Evolutionary conservation across 2,329 filamentous ascomycete genomes (phyloP), one percentile per base, ranked within the genome.

Genomic region (Colletotrichum sp.): DNA sequence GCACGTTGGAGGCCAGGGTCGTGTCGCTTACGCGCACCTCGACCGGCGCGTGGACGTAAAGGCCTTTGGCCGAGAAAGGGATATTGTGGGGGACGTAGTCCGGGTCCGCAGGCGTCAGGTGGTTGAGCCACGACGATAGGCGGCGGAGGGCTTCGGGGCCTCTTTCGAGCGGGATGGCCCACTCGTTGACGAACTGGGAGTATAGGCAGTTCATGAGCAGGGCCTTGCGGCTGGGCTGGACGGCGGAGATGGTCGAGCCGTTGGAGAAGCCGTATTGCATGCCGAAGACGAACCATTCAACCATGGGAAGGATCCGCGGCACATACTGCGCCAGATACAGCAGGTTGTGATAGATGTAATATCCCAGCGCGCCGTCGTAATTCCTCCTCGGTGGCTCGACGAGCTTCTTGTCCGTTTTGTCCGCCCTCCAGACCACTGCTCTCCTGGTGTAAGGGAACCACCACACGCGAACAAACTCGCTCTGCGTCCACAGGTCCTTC

Each of bases 131-230:
- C 62, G 94, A 93, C 51, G 93, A 94, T 15, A 99, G 89, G 12
- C 97, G 92, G 36, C 87, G 89, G 57, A 99, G 90, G 9, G 95
- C 96, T 83, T 98, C 96, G 16, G 96, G 96, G 0, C 97, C 97
- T 77, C 93, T 93, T 76, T 91, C 87, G 1, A 99, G 88, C 2
- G 97, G 96, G 8, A 99, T 89, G 1, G 96, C 96, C 97, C 97
- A 99, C 82, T 99, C 97, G 82, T 99, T 98, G 77, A 99, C 97
- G 79, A 95, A 98, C 81, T 99, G 97, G n/a, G 94, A 96, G 87
- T 98, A 99, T 8, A 98, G 90, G 80, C 97, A 99, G 86, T 99
- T 97, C 94, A 99, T 96, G 66, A 98, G 88, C 59, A 98, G 90
- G 15, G 95, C 96, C 76, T 93, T 87, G 73, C 93, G 91, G 76